phyloP scores from a whole-genome alignment of 306 rosid species.

The Glycine soja region DNA sequence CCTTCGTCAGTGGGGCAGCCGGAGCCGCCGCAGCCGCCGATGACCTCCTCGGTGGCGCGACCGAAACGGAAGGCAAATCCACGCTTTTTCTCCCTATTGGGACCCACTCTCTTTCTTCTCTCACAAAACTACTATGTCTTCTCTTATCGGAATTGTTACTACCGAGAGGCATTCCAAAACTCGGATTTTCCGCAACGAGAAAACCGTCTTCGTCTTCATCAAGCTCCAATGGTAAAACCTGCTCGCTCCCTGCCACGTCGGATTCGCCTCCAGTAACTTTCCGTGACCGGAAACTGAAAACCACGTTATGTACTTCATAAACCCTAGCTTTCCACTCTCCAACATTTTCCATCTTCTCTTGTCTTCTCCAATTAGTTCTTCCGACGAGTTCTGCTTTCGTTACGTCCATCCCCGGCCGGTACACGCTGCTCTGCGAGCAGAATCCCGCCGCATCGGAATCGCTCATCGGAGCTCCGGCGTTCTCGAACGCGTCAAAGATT shows the following conservation, averaged over 20 bases:
- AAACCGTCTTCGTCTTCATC: slow-evolving; percentile 97
- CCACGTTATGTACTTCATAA: slow-evolving; percentile 82
- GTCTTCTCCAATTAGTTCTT: slow-evolving; percentile 90
- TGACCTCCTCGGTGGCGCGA: slow-evolving; percentile 57
- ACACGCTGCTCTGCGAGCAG: slow-evolving; percentile 86
- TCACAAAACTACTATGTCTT: slow-evolving; percentile 86
- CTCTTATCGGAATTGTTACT: slow-evolving; percentile 52
- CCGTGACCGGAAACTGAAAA: slow-evolving; percentile 87
- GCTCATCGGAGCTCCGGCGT: slow-evolving; percentile 81
- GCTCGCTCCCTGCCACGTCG: slow-evolving; percentile 78
- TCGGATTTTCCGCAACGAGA: slow-evolving; percentile 87
- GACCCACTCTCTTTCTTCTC: slow-evolving; percentile 84
- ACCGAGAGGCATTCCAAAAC: slow-evolving; percentile 49
- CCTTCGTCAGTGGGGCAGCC: slow-evolving; percentile 68
- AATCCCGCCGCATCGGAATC: slow-evolving; percentile 79
- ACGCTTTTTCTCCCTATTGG: slow-evolving; percentile 81
- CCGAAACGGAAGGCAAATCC: slow-evolving; percentile 59
- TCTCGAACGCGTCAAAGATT: slow-evolving; percentile 89
- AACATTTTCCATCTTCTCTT: slow-evolving; percentile 87
- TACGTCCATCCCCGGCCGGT: slow-evolving; percentile 96
- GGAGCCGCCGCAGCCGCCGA: not conserved
- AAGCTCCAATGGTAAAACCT: slow-evolving; percentile 79
- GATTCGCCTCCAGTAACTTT: slow-evolving; percentile 64
- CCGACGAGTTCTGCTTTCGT: slow-evolving; percentile 86
- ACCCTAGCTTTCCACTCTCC: slow-evolving; percentile 93